Base-by-base conservation (phyloP, 2,329 filamentous ascomycete species). In the Microdochium trichocladiopsis region DNA sequence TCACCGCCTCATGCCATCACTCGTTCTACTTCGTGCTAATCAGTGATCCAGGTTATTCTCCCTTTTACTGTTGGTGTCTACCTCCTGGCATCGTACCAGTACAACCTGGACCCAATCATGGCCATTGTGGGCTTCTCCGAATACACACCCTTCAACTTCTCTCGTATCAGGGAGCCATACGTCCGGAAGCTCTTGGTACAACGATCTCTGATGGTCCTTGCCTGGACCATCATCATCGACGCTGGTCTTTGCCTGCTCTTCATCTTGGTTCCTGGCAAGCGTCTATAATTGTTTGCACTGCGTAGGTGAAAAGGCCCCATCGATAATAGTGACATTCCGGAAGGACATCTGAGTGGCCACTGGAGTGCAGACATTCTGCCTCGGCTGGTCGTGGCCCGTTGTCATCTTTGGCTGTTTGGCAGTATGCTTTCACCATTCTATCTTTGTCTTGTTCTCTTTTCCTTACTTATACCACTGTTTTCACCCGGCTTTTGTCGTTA, bases 101-200 rank as follows among this genome's bases (percentile, higher is more conserved):
- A 97, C 72, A 91, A 90, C 58, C 83, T 99, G 50, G 94, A 99
- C 63, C 93, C 95, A 0, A 76, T 96, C 56, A 83, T 97, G 68
- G 94, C 91, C 4, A 78, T 97, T 21, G 69, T 88, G n/a, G 92
- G 93, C 33, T 87, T 86, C 68, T 96, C 92, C 74, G 95, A 99
- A 73, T 96, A 97, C 72, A 96, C 93, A 0, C 91, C 95, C 50
- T 92, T 96, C 77, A 88, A 86, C 69, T 96, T 95, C 74, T 87
- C 88, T 23, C 82, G 83, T 41, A 90, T 97, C 57, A 84, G 88
- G 52, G 94, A 99, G 70, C 89, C 91, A 0, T 99, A 94, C 66
- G 88, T 99, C 52, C 87, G 90, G 58, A 88, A 84, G 64, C 83
- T 97, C 21, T 79, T 99, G 52, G 84, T 83, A 59, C 92, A 92